Evolutionary conservation across 2,329 filamentous ascomycete species (phyloP).

Genomic region (Ilyonectria sp.): DNA sequence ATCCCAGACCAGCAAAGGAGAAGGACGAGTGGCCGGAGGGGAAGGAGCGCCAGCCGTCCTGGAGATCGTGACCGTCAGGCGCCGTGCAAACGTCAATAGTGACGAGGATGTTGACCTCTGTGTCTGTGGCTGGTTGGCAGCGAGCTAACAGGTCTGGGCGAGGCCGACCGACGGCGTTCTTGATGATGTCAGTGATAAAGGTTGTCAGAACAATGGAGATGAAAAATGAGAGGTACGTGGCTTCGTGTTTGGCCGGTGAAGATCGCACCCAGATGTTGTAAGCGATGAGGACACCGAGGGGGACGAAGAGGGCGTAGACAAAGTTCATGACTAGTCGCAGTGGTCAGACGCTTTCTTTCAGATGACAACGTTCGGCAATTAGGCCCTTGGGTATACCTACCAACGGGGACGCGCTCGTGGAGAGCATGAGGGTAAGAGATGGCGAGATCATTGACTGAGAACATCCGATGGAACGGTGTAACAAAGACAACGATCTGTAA

Average conservation of each 20-base stretch:
- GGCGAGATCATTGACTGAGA: slow-evolving; percentile 86
- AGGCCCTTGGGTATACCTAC: slow-evolving; percentile 61
- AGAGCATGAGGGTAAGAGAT: slow-evolving; percentile 91
- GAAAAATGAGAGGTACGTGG: slow-evolving; percentile 84
- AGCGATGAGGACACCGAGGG: slow-evolving; percentile 75
- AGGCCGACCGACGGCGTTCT: slow-evolving; percentile 88
- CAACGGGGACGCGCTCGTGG: slow-evolving; percentile 85
- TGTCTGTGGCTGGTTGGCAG: slow-evolving; percentile 77
- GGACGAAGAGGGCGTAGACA: slow-evolving; percentile 82
- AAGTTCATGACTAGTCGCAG: slow-evolving; percentile 75
- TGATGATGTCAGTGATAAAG: slow-evolving; percentile 91
- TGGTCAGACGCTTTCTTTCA: background rate
- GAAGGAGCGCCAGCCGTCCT: slow-evolving; percentile 89
- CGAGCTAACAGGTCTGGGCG: slow-evolving; percentile 77
- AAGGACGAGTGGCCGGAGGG: slow-evolving; percentile 87
- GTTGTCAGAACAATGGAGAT: slow-evolving; percentile 83
- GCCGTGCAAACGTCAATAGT: slow-evolving; percentile 82
- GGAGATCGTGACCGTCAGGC: slow-evolving; percentile 76
- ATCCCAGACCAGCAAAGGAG: slow-evolving; percentile 84
- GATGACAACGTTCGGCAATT: background rate
- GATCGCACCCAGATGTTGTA: slow-evolving; percentile 77
- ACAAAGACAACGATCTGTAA: slow-evolving; percentile 58
- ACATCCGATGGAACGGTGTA: slow-evolving; percentile 94
- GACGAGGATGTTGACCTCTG: slow-evolving; percentile 68
- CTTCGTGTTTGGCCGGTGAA: slow-evolving; percentile 84